Percentiles rank a stretch among this genome's conserved stretches.
phyloP scores from a whole-genome alignment of 2,329 filamentous ascomycete species.

The Ceratocystiopsis sp. region DNA sequence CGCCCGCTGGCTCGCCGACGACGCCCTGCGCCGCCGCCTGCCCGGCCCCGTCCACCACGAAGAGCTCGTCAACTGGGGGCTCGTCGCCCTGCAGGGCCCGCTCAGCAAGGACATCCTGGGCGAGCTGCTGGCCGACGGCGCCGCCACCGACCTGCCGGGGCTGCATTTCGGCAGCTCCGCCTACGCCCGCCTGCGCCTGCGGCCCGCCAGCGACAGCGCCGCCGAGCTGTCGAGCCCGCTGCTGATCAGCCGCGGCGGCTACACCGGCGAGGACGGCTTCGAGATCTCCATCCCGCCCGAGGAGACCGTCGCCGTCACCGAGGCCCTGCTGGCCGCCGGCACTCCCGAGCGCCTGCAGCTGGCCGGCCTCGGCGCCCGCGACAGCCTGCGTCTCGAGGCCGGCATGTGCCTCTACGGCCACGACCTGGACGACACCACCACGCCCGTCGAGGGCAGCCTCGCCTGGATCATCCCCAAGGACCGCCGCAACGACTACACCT shows the following conservation, averaged over 20 bases:
- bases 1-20: slow-evolving; percentile 45
- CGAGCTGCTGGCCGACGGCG: slow-evolving; percentile 38
- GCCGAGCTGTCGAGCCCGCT: slow-evolving; percentile 29
- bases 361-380: slow-evolving; percentile 77
- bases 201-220: slow-evolving; percentile 24
- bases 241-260: slow-evolving; percentile 75
- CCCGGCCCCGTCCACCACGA: slow-evolving; percentile 15
- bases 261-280: slow-evolving; percentile 96
- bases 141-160: slow-evolving; percentile 37
- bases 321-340: slow-evolving; percentile 50
- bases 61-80: slow-evolving; percentile 52
- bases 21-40: slow-evolving; percentile 16
- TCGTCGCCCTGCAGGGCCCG: slow-evolving; percentile 84
- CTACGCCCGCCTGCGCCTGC: slow-evolving; percentile 46
- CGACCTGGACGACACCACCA: slow-evolving; percentile 68
- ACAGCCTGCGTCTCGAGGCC: slow-evolving; percentile 84
- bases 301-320: slow-evolving; percentile 47
- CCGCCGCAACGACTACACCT: slow-evolving; percentile 47
- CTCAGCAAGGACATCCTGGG: slow-evolving; percentile 52
- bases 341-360: slow-evolving; percentile 49
- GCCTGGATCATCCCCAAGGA: slow-evolving; percentile 74
- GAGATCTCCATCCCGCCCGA: slow-evolving; percentile 71
- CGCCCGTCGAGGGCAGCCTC: slow-evolving; percentile 39
- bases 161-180: slow-evolving; percentile 71
- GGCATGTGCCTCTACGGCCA: slow-evolving; percentile 99